Evolutionary conservation across 768 basidiomycete species (phyloP), one percentile per base, ranked within the genome.

Genomic region (Tulasnella sp.): DNA sequence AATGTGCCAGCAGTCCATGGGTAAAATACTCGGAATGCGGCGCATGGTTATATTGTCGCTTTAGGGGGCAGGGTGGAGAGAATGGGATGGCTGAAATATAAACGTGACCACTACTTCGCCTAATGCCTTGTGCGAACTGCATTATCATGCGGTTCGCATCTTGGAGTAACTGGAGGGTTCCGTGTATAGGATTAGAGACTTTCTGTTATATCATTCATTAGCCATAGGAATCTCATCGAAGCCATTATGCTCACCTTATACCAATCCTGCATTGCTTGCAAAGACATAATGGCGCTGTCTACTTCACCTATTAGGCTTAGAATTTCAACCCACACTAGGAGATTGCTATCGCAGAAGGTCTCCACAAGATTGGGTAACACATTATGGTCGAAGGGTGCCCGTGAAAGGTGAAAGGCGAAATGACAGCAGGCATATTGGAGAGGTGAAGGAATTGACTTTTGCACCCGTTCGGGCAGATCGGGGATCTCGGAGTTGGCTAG

Each of bases 21-120:
- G 10, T 27, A 1, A 40, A 9, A 52, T 52, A 38, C 3, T 40
- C 10, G 10, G 75, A 52, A 39, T 27, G 27, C 18, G 21, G 8
- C 24, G 19, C 31, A 24, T 9, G 1, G 1, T 9, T 14, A 52
- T 31, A n/a, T 10, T 62, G 36, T 21, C 6, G 24, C 24, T 38
- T 34, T 52, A 52, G 16, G 44, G 21, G 16, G 38, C 44, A 48
- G 8, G 36, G 27, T 10, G 75, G 75, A 34, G 75, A 46, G 27
- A 76, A 76, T 7, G 75, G 46, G 1, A 76, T 46, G 27, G 75
- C 75, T n/a, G 75, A 58, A 21, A 8, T 24, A 36, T 76, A 76
- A 10, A 76, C 8, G 38, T 52, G 27, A 31, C n/a, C 44, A 3
- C 21, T 52, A 21, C 75, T 34, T 21, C n/a, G 10, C n/a, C 75